Evolutionary conservation across 2,329 filamentous ascomycete species (phyloP), one percentile per base, ranked within the genome.

Genomic region (Ambrosiella cleistominuta): DNA sequence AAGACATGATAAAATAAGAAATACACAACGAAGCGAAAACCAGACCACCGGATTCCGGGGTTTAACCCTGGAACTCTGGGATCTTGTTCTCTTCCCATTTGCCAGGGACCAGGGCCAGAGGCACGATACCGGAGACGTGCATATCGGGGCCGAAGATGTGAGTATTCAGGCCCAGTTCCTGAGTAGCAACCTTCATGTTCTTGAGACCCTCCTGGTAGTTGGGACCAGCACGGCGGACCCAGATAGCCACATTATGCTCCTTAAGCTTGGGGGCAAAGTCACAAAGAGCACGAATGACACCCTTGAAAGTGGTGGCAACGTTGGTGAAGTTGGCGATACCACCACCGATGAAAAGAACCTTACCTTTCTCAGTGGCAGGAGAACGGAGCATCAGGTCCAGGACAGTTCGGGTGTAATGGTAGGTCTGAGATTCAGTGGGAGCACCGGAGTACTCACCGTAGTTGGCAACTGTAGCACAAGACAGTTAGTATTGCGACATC

Each of bases 271-370:
- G 82, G 61, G 90, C 81, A 66, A 91, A 89, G 74, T 97, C 93
- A 64, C 91, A 84, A 64, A 98, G 81, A 61, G 93, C 93, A 66
- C 88, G 86, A 71, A 98, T 98, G 72, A 98, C 91, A 77, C 93
- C 93, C 82, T 98, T 98, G 86, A 98, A 98, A 63, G 93, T 98
- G 66, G 86, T 93, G 62, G 93, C 93, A 58, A 98, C 93, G 76
- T 97, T 98, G 79, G 93, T 98, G 79, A 98, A 98, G 85, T 98
- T 98, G 80, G 93, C 93, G 80, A 98, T 98, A 81, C 93, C 93
- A 77, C 59, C 93, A 73, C 93, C 93, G 65, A 98, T 97, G 81
- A 98, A 98, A 64, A 98, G 85, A 57, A 98, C 88, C 82, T 97
- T 98, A 78, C 93, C 93, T 68, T 96, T 85, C 62, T 87, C 80